Evolutionary conservation across 1,284 basidiomycete species (phyloP), one percentile per base, ranked within the genome.

Genomic region (Irpex sp.): DNA sequence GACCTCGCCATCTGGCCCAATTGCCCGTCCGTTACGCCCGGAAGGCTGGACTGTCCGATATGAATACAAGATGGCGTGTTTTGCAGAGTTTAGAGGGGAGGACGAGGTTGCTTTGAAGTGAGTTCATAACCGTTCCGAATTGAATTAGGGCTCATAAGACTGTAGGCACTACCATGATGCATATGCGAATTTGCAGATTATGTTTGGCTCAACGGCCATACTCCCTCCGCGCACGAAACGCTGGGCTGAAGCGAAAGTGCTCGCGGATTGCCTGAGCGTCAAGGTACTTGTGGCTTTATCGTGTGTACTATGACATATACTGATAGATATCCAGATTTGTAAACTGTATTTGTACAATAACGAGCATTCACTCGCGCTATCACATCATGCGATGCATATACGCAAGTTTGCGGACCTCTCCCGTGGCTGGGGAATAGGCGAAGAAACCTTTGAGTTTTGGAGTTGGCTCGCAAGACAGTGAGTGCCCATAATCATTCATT

Each of bases 241-340:
- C 35, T 98, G 96, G 96, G 95, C 96, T 3, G 96, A 99, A 75
- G 96, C 95, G 1, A 98, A 97, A 71, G 96, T 98, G 1, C 81
- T 99, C 2, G 93, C 92, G 0, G 96, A 99, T 71, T 92, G 91
- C 67, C 88, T 96, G 61, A 91, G 88, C 62, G 78, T 96, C 69
- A 94, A 95, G 78, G 93, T 91, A 63, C 53, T 28, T 28, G 4
- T 28, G 28, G 78, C 61, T 23, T 12, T 37, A 57, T 52, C 18
- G 54, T 55, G 6, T 7, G 16, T 28, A 2, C 10, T 5, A 6
- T 47, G 37, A 39, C 19, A 42, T 2, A 8, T 21, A 53, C 28
- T 12, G 54, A 61, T 9, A 56, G 18, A 52, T 56, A 7, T 54
- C 21, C 67, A 95, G 91, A 89, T 96, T 58, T 86, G 85, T 68